Percentiles rank a stretch among this genome's conserved stretches.
These are phyloP conservation scores for Debaryomycetaceae sp. DNA, from an alignment of 1,139 yeast species.

Conservation along the genomic window DNA sequence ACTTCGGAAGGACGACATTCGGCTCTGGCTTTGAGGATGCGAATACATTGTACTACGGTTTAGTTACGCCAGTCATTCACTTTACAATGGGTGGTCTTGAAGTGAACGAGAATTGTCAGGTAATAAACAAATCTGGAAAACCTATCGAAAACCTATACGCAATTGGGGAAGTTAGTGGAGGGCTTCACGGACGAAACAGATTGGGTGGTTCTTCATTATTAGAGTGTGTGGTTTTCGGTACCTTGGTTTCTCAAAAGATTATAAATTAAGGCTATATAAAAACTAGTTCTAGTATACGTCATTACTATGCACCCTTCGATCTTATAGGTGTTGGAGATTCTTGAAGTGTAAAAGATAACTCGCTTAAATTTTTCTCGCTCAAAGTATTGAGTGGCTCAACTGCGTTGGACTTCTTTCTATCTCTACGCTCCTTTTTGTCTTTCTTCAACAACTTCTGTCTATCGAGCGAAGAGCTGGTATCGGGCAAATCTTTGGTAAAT, in stretches of 20 bases:
- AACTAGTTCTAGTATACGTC: background rate
- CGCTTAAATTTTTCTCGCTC: constrained; percentile 27
- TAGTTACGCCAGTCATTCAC: constrained; percentile 38
- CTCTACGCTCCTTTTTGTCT: constrained; percentile 37
- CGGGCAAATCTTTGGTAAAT: constrained; percentile 20
- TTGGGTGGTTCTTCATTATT: constrained; percentile 37
- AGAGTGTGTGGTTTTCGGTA: constrained; percentile 41
- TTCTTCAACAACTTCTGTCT: constrained; percentile 28
- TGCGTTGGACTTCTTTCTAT: constrained; percentile 25
- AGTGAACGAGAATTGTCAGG: constrained; percentile 25
- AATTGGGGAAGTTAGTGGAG: constrained; percentile 39
- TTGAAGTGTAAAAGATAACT: constrained; percentile 7
- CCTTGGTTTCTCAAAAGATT: constrained; percentile 1
- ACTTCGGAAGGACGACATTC: constrained; percentile 19
- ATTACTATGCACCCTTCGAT: background rate
- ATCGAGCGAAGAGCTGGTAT: constrained; percentile 13
- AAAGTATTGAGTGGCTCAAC: constrained; percentile 10
- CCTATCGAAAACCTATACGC: constrained; percentile 27
- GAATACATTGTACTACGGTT: constrained; percentile 23
- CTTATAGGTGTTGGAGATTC: background rate
- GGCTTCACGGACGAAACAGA: constrained; percentile 38
- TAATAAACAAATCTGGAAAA: constrained; percentile 15
- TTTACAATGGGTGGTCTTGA: constrained; percentile 41
- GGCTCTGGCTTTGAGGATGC: constrained; percentile 15
- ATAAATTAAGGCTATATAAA: background rate